phyloP scores from a whole-genome alignment of 768 basidiomycete genomes.

The Chiua virens region DNA sequence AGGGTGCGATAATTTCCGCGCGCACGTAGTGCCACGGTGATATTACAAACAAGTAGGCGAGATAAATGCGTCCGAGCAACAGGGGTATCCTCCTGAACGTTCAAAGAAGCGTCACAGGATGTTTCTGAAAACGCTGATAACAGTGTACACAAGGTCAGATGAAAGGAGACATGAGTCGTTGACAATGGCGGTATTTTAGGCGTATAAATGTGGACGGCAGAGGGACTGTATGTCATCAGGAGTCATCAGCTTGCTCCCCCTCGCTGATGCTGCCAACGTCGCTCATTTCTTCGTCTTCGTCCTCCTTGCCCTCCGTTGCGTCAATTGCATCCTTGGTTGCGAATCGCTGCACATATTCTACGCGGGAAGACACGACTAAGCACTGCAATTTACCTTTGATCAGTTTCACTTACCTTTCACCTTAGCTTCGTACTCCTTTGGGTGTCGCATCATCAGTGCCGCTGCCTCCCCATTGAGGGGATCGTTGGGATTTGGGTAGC shows the following conservation, averaged over 20 bases:
- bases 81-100: slow-evolving; percentile 28
- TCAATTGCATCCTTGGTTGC: slow-evolving; percentile 91
- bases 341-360: slow-evolving; percentile 94
- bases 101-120: slow-evolving; percentile 16
- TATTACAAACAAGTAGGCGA: slow-evolving; percentile 11
- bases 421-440: slow-evolving; percentile 91
- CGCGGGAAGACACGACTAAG: background rate
- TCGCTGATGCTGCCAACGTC: slow-evolving; percentile 83
- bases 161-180: slow-evolving; percentile 5
- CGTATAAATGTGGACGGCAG: background rate
- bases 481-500: slow-evolving; percentile 98
- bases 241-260: slow-evolving; percentile 39
- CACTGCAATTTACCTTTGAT: background rate
- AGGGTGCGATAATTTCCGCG: slow-evolving; percentile 22
- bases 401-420: slow-evolving; percentile 69
- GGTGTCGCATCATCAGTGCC: slow-evolving; percentile 94
- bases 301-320: slow-evolving; percentile 61
- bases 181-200: slow-evolving; percentile 10
- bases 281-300: slow-evolving; percentile 86
- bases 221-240: slow-evolving; percentile 22
- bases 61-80: slow-evolving; percentile 18
- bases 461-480: slow-evolving; percentile 98
- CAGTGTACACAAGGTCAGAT: slow-evolving; percentile 11
- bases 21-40: slow-evolving; percentile 21
- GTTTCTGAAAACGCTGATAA: slow-evolving; percentile 16